Evolutionary conservation across 805 yeast species (phyloP), one percentile per base, ranked within the genome.

Genomic region (Isabelozyma heimii): DNA sequence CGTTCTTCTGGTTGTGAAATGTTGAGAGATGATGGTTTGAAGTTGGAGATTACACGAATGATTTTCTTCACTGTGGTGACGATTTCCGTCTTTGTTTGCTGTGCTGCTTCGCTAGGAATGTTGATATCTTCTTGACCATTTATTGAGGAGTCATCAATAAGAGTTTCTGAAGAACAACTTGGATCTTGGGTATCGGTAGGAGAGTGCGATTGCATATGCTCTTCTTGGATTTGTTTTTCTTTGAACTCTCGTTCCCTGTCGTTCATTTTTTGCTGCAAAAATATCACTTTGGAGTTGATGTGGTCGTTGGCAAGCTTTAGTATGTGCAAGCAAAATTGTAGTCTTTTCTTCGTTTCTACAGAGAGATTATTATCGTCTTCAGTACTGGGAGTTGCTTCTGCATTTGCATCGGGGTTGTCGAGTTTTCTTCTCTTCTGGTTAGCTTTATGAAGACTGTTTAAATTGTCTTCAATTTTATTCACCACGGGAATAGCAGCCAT

Each of bases 1-100:
- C 16, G 30, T 8, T 8, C 13, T 12, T 13, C 16, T 26, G 15
- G 37, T 5, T 48, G 46, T 14, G 55, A 57, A 0, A 64, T 56
- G 17, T 57, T 54, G 41, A 70, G 57, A 1, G 73, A 57, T n/a
- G 71, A 65, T 7, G 76, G 76, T 42, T 63, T 88, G 56, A 89
- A 89, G 53, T 87, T 88, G 3, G 97, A 89, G 9, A 94, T 87
- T 37, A 92, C 82, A 39, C 84, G 82, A 35, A 91, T 91, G 43
- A 91, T 90, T 62, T 90, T 92, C 63, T 89, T 89, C 24, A 94
- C 91, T 0, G 97, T 94, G 0, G 87, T 80, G 8, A 91, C 85
- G 35, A 92, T 89, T 56, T 92, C 99, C 55, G 84, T 80, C 53
- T 89, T 87, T 35, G 91, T 77, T 42, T 82, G 66, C 47, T 66